These are phyloP conservation scores for Bipolaris sorokiniana DNA, from an alignment of 2,329 filamentous ascomycete genomes.

Conservation along the genomic window DNA sequence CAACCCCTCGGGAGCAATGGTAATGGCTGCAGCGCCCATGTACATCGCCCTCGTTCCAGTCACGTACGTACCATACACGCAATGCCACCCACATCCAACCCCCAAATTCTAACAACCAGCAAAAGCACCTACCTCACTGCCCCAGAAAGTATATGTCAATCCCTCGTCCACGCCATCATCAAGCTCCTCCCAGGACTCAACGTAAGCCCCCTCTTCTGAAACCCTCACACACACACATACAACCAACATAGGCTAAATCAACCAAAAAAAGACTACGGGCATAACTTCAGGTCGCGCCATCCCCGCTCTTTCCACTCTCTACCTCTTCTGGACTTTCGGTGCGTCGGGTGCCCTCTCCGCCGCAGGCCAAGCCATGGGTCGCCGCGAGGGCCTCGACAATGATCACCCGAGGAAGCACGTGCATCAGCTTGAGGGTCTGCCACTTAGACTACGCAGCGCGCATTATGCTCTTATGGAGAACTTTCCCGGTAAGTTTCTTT, in stretches of 20 bases:
- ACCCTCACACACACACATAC: too few relatives aligned
- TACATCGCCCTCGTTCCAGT: slow-evolving; percentile 30
- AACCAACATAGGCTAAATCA: too few relatives aligned
- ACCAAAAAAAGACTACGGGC: slow-evolving; percentile 9
- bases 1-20: slow-evolving; percentile 24
- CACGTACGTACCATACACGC: slow-evolving; percentile 17
- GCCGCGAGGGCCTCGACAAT: slow-evolving; percentile 21
- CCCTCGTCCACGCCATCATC: slow-evolving; percentile 29
- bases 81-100: too few relatives aligned
- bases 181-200: slow-evolving; percentile 29
- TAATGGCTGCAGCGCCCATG: slow-evolving; percentile 25
- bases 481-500: slow-evolving; percentile 24
- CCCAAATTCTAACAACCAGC: not conserved
- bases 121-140: slow-evolving; percentile 25
- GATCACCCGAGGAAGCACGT: slow-evolving; percentile 29
- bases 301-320: slow-evolving; percentile 28
- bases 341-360: slow-evolving; percentile 28
- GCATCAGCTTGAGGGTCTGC: slow-evolving; percentile 19
- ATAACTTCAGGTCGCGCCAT: slow-evolving; percentile 32
- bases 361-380: slow-evolving; percentile 31
- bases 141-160: slow-evolving; percentile 27
- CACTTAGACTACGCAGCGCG: slow-evolving; percentile 28
- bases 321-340: slow-evolving; percentile 34
- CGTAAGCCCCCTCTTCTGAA: slow-evolving; percentile 8
- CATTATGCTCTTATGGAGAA: slow-evolving; percentile 34